Base-by-base conservation (phyloP, 768 basidiomycete species). In the Rhodosporidiobolus sp. region DNA sequence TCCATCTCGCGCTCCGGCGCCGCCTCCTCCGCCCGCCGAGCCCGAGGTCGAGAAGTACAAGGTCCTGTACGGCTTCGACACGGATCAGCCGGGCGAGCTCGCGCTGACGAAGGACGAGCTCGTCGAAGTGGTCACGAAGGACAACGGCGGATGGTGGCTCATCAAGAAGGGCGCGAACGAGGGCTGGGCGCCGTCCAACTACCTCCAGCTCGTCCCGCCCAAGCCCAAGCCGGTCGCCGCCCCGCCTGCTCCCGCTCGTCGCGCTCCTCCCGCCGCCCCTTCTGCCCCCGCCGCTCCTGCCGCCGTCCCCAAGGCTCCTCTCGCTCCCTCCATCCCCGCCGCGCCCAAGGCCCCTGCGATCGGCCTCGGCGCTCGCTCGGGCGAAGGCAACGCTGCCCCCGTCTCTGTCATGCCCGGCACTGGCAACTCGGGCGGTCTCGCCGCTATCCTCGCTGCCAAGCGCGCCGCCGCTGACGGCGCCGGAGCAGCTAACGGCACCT, bases 121-220 rank as follows among this genome's bases (percentile, higher is more conserved):
- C 5, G 91, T 98, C 2, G 94, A 97, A 82, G 83, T 98, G 28
- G 84, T 94, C 45, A 89, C 95, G 83, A 93, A 96, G 80, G 88
- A 89, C 79, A 88, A 94, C 70, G 95, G 95, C 77, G 96, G 95
- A 5, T 99, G 96, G 96, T 98, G 96, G 95, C 85, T 96, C 45
- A 89, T 97, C 67, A 91, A 89, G 85, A 92, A 90, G 81, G 86
- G 85, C 63, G 86, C 86, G 4, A 82, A 83, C 26, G 93, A 97
- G 79, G 96, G 92, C 22, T 99, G 94, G 94, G 92, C 94, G 28
- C 96, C 96, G 4, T 88, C 89, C 76, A 83, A 82, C 67, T 74
- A 77, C 64, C 73, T 75, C 28, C 64, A 77, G 50, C 62, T 94
- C 92, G 80, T 96, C 94, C 79, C 87, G 95, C 88, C 88, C 26